Evolutionary conservation across 805 yeast genomes (phyloP).

Genomic region (Kuraishia capsulata): DNA sequence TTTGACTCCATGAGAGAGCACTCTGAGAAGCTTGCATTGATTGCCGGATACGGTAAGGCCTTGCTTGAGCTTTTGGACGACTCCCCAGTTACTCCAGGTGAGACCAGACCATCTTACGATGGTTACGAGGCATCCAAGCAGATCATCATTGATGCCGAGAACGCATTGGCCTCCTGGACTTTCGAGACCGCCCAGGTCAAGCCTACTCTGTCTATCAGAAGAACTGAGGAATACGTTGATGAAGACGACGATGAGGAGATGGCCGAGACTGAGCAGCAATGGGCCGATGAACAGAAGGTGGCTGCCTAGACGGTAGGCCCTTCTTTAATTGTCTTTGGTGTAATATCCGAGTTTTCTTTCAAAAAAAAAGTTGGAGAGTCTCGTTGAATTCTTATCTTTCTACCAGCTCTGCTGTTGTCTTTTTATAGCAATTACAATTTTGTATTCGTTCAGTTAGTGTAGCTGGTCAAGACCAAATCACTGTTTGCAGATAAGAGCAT

Average conservation of each 20-base stretch:
- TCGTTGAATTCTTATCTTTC: not conserved
- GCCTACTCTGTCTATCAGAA: conserved; percentile 84
- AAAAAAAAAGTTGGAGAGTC: not conserved
- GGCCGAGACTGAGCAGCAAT: conserved; percentile 3
- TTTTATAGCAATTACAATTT: not conserved
- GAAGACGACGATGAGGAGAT: conserved; percentile 31
- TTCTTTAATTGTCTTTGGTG: not conserved
- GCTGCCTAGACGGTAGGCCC: not conserved
- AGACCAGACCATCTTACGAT: conserved; percentile 95
- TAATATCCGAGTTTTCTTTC: not conserved
- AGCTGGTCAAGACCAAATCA: too few species aligned
- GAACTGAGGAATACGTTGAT: conserved; percentile 55
- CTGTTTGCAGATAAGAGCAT: too few species aligned
- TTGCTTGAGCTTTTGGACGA: conserved; percentile 92
- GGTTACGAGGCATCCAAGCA: conserved; percentile 98
- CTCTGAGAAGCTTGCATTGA: conserved; percentile 91
- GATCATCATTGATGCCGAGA: conserved; percentile 94
- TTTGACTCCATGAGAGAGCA: conserved; percentile 92
- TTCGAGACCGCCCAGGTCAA: conserved; percentile 90
- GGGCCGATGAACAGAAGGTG: conserved; percentile 1
- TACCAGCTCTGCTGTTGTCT: not conserved
- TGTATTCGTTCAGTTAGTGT: too few species aligned
- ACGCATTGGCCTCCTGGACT: conserved; percentile 94
- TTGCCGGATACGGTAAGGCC: conserved; percentile 99
- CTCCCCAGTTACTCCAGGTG: conserved; percentile 98